These are phyloP conservation scores for Brettanomyces bruxellensis DNA, from an alignment of 805 yeast species.

Conservation along the genomic window DNA sequence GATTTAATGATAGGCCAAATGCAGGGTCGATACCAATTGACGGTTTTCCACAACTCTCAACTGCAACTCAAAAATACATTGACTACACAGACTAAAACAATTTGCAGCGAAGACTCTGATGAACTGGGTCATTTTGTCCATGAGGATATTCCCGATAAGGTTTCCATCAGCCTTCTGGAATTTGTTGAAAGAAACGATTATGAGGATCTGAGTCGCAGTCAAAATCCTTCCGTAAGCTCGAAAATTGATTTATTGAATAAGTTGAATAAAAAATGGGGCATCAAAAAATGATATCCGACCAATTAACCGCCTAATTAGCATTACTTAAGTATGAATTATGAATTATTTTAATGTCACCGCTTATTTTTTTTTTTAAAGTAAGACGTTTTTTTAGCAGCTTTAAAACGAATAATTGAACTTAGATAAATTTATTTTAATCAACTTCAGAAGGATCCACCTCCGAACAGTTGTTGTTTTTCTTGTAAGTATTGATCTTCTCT, in stretches of 20 bases:
- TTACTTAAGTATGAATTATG: not conserved
- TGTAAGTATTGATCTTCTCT: conserved; percentile 37
- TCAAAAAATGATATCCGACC: conserved; percentile 10
- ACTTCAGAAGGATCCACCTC: conserved; percentile 16
- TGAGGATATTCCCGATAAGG: conserved; percentile 73
- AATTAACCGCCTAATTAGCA: not conserved
- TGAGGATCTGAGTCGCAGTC: conserved; percentile 12
- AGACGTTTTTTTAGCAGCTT: not conserved
- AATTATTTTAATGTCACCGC: not conserved
- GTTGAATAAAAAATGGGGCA: conserved; percentile 26
- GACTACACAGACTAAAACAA: conserved; percentile 18
- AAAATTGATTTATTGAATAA: conserved; percentile 19
- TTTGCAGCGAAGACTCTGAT: conserved; percentile 18
- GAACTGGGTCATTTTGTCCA: conserved; percentile 92
- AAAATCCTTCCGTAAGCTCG: conserved; percentile 5
- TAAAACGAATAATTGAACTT: not conserved
- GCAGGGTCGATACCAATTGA: conserved; percentile 93
- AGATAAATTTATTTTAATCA: conserved; percentile 28
- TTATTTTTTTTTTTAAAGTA: not conserved
- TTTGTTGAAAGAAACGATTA: conserved; percentile 38
- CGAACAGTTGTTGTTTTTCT: conserved; percentile 6
- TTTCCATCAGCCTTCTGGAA: conserved; percentile 46
- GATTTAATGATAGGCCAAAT: conserved; percentile 88
- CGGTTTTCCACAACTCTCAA: conserved; percentile 46
- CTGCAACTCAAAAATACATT: conserved; percentile 11